Evolutionary conservation across 345 rosid genomes (phyloP).

Genomic region (Mallotus nudiflorus): DNA sequence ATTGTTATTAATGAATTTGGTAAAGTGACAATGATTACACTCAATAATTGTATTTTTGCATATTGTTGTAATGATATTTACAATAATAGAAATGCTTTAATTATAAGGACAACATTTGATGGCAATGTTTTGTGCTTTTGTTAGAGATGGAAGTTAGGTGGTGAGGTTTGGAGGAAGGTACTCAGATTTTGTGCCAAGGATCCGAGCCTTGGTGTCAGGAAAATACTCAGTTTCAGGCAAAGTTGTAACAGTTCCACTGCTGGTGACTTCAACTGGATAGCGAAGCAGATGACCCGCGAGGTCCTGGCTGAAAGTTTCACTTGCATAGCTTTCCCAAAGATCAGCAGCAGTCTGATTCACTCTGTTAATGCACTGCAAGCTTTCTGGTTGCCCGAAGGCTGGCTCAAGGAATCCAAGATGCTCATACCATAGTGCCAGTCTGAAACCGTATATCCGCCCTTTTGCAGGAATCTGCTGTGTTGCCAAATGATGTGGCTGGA

Average conservation of each 20-base stretch:
- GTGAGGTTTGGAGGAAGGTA: slow-evolving; percentile 64
- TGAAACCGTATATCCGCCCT: slow-evolving; percentile 57
- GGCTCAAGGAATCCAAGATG: slow-evolving; percentile 34
- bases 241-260: slow-evolving; percentile 39
- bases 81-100: too few relatives aligned
- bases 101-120: background rate
- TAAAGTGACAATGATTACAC: background rate
- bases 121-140: background rate
- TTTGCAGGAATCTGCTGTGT: slow-evolving; percentile 19
- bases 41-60: background rate
- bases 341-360: slow-evolving; percentile 42
- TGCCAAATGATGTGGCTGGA: slow-evolving; percentile 62
- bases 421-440: slow-evolving; percentile 72
- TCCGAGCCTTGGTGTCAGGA: slow-evolving; percentile 71
- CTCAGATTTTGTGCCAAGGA: slow-evolving; percentile 51
- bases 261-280: slow-evolving; percentile 56
- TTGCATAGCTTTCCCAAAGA: slow-evolving; percentile 47
- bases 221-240: slow-evolving; percentile 41
- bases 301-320: slow-evolving; percentile 26
- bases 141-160: slow-evolving; percentile 26
- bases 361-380: slow-evolving; percentile 30
- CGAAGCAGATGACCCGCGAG: slow-evolving; percentile 50
- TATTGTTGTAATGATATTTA: too few relatives aligned
- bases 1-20: background rate
- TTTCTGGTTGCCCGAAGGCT: slow-evolving; percentile 37